A percentile compares a stretch with the other conserved stretches of the same genome.
These are phyloP conservation scores for Boletus insuetus DNA, from an alignment of 768 basidiomycete genomes.

Conservation along the genomic window DNA sequence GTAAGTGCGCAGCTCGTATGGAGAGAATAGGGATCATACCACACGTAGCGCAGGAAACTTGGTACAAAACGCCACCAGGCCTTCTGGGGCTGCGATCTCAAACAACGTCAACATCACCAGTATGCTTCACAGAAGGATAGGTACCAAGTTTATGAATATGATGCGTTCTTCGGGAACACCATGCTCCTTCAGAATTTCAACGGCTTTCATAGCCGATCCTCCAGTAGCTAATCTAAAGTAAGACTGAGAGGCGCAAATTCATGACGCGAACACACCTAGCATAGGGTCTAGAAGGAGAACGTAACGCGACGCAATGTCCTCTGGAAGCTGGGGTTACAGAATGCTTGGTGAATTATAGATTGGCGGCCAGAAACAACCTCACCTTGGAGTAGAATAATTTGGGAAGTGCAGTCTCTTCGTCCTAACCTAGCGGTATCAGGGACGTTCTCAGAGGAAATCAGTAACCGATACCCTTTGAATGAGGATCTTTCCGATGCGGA, in stretches of 20 bases:
- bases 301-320: slow-evolving; percentile 88
- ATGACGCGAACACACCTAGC: slow-evolving; percentile 61
- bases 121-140: background rate
- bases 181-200: slow-evolving; percentile 88
- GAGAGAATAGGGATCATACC: slow-evolving; percentile 42
- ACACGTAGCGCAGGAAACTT: slow-evolving; percentile 76
- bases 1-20: background rate
- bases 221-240: slow-evolving; percentile 65
- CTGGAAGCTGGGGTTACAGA: slow-evolving; percentile 62
- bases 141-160: slow-evolving; percentile 88
- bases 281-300: slow-evolving; percentile 96
- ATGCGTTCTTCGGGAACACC: slow-evolving; percentile 94
- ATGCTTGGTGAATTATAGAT: background rate
- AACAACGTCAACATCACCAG: background rate
- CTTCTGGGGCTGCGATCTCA: slow-evolving; percentile 88
- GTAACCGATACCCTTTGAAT: slow-evolving; percentile 79
- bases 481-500: slow-evolving; percentile 95
- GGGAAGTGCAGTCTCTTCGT: slow-evolving; percentile 90
- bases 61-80: slow-evolving; percentile 74
- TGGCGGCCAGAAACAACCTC: background rate
- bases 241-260: background rate
- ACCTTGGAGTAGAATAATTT: slow-evolving; percentile 93
- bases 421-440: slow-evolving; percentile 43
- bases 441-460: background rate
- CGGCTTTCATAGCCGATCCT: slow-evolving; percentile 96